Base-by-base conservation (phyloP, 257 asterid species). In the Solanum neorickii region DNA sequence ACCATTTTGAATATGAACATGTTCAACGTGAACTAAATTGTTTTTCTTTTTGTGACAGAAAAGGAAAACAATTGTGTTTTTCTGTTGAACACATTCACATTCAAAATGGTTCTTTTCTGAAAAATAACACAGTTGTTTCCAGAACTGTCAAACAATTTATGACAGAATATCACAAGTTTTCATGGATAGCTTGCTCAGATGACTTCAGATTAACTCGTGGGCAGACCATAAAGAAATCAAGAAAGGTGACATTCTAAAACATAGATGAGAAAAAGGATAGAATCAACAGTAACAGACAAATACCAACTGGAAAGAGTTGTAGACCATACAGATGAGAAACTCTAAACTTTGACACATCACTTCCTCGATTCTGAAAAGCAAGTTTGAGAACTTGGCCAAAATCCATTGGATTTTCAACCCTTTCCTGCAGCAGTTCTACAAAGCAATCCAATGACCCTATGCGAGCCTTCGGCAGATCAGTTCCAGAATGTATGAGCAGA, bases 321-420 rank as follows among this genome's bases (percentile, higher is more conserved):
- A 86, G 91, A 91, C 88, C 98, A 89, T 97, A 97, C 99, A 97
- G 93, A 93, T 97, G 99, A 87, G 99, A 94, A 85, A 92, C 94
- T 77, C 91, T 92, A 88, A 90, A 90, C 95, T 94, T 96, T 87
- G 87, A 90, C 66, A 87, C 83, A 88, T 96, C 97, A 68, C 92
- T 88, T 92, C 97, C 98, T 89, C 99, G 95, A 87, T 91, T 92
- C 88, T 88, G 94, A 84, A 97, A 93, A 89, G 98, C 97, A 27
- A 89, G 89, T 96, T 94, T 97, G 89, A 97, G 97, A 88, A 94
- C 91, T 91, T 88, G 91, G 86, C 96, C 91, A 88, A 97, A 96
- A 91, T 97, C 98, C 86, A 94, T 89, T 70, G 99, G 99, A 89
- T 96, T 96, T 87, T 95, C 97, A 84, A 93, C 96, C 89, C 93